These are phyloP conservation scores for Poteriospumella lacustris DNA, from an alignment of 108 stramenopile genomes.

Conservation along the genomic window DNA sequence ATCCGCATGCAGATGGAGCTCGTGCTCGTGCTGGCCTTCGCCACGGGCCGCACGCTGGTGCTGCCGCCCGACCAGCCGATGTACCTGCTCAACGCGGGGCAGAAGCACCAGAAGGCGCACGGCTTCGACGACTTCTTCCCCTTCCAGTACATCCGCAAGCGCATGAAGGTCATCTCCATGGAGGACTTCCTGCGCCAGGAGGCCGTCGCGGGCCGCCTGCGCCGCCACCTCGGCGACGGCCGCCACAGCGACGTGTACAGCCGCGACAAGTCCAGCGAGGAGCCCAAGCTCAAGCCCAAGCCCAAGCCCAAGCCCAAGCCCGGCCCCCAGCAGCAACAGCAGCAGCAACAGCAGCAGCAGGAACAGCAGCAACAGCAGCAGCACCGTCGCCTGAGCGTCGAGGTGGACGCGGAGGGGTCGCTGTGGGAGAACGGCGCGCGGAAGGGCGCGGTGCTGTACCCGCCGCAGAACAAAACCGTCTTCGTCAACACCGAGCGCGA, in stretches of 20 bases:
- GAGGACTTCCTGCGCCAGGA: slow-evolving; percentile 71
- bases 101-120: slow-evolving; percentile 27
- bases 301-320: not conserved
- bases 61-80: slow-evolving; percentile 75
- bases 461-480: not conserved
- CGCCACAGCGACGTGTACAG: not conserved
- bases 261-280: slow-evolving; percentile 40
- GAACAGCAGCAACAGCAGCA: slow-evolving; percentile 13
- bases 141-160: slow-evolving; percentile 55
- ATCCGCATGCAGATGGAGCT: slow-evolving; percentile 88
- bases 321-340: not conserved
- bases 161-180: slow-evolving; percentile 70
- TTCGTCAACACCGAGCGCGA: slow-evolving; percentile 59
- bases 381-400: no score
- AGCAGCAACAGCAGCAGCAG: not conserved
- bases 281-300: slow-evolving; percentile 56
- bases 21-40: slow-evolving; percentile 68
- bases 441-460: not conserved
- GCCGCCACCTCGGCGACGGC: slow-evolving; percentile 42
- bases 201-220: slow-evolving; percentile 50
- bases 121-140: slow-evolving; percentile 76
- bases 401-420: no score
- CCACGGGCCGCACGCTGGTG: slow-evolving; percentile 81
- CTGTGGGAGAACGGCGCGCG: no score
- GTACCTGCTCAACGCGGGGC: slow-evolving; percentile 65